Evolutionary conservation across 2,329 filamentous ascomycete species (phyloP), one percentile per base, ranked within the genome.

Genomic region (Cytospora piceae): DNA sequence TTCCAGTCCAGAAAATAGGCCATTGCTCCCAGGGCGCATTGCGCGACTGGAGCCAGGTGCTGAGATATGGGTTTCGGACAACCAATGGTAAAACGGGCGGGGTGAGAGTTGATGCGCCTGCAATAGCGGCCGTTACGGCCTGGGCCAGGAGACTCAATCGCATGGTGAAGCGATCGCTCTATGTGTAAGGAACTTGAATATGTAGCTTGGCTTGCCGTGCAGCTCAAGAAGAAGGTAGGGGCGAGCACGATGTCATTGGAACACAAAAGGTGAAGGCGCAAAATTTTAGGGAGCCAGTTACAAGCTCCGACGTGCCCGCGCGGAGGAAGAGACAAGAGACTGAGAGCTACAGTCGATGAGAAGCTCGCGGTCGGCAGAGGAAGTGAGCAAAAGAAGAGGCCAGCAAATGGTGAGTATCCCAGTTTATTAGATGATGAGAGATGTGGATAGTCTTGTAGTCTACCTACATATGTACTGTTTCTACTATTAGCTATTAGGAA

Each of bases 21-120:
- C 93, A 96, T 77, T 87, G 85, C 62, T 87, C 84, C 92, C 92
- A 96, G 2, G 93, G 93, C 55, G 83, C 83, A 64, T 90, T 85
- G 70, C 93, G 84, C 51, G 92, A 75, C 85, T 83, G 57, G 64
- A 92, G 74, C 85, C 85, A 88, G 39, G 84, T 81, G 73, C 84
- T 87, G 64, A 88, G 73, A 70, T 88, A 88, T 9, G 85, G 85
- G 70, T 85, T 87, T 52, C 85, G 81, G 31, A 88, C 85, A 64
- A 84, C 79, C 64, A 88, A 75, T 11, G 85, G 85, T 51, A 88
- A 72, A 9, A 86, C 84, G 3, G 84, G 82, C 8, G 85, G 85
- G 2, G 81, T 85, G 54, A 87, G 77, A 5, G 78, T 82, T 37
- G 84, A 86, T 56, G 82, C 83, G 70, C 78, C 71, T 69, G 76